A percentile compares a stretch with the other conserved stretches of the same genome.
Conservation (phyloP, 805 yeast genomes). For the Alloascoidea africana region DNA sequence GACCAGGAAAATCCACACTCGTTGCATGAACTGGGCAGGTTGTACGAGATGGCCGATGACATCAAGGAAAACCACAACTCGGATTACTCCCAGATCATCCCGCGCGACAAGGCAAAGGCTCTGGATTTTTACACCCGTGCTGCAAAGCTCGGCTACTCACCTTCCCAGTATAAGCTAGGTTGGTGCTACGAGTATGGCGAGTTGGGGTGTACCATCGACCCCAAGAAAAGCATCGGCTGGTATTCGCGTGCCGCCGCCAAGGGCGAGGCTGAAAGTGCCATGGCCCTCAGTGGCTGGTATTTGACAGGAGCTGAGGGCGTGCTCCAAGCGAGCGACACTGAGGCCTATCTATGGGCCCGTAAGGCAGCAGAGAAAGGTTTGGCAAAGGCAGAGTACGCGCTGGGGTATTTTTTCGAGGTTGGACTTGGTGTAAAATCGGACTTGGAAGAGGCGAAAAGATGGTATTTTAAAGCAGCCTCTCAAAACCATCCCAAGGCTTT, state of each 20-base stretch:
- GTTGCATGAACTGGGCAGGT: slow-evolving; percentile 37
- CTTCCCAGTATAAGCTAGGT: slow-evolving; percentile 59
- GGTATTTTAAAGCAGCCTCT: slow-evolving; percentile 47
- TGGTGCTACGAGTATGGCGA: slow-evolving; percentile 61
- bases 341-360: slow-evolving; percentile 67
- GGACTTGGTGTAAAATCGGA: slow-evolving; percentile 51
- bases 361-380: slow-evolving; percentile 53
- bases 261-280: slow-evolving; percentile 52
- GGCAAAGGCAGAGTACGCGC: slow-evolving; percentile 54
- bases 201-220: slow-evolving; percentile 32
- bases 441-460: slow-evolving; percentile 31
- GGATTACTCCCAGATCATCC: slow-evolving; percentile 11
- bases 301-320: slow-evolving; percentile 54
- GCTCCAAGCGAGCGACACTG: slow-evolving; percentile 41
- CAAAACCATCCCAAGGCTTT: slow-evolving; percentile 47
- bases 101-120: slow-evolving; percentile 22
- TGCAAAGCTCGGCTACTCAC: slow-evolving; percentile 43
- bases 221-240: slow-evolving; percentile 56
- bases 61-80: slow-evolving; percentile 6
- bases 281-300: slow-evolving; percentile 71
- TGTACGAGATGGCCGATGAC: slow-evolving; percentile 31
- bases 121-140: slow-evolving; percentile 40
- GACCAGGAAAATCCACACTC: slow-evolving; percentile 36
- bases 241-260: slow-evolving; percentile 51
- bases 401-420: slow-evolving; percentile 53